A percentile compares a stretch with the other conserved stretches of the same genome.
Conservation (phyloP, 345 rosid genomes). For the Mallotus nudiflorus region DNA sequence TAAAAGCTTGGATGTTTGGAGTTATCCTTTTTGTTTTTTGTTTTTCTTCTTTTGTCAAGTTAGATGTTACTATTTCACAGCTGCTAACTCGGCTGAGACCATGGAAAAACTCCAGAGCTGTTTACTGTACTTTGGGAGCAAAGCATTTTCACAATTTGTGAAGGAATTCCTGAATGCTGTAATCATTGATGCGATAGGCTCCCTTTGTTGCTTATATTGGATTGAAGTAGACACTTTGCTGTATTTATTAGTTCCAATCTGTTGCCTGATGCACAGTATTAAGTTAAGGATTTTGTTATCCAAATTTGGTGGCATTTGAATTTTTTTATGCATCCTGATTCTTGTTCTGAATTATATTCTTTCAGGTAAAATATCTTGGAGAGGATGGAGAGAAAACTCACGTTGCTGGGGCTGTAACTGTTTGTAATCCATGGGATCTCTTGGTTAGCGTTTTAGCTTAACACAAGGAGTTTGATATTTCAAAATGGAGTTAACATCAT, state of each 20-base stretch:
- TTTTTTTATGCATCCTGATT: not conserved
- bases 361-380: constrained; percentile 93
- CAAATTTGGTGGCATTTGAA: constrained; percentile 1
- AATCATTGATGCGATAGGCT: not conserved
- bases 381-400: constrained; percentile 76
- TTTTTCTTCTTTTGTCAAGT: too few relatives aligned
- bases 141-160: not conserved
- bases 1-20: not conserved
- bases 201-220: not conserved
- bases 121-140: not conserved
- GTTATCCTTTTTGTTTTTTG: not conserved
- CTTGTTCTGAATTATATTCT: constrained; percentile 6
- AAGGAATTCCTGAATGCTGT: not conserved
- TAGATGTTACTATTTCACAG: not conserved
- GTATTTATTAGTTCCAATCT: not conserved
- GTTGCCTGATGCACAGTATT: not conserved
- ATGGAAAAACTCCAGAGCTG: not conserved
- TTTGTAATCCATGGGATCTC: constrained; percentile 94
- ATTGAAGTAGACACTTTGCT: not conserved
- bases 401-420: constrained; percentile 74
- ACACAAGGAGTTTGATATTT: not conserved
- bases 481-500: not conserved
- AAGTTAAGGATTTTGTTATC: not conserved
- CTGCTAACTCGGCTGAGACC: not conserved
- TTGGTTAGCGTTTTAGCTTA: constrained; percentile 57